Base-by-base conservation (phyloP, 495 filamentous ascomycete species). In the Lophiostoma macrostomum region DNA sequence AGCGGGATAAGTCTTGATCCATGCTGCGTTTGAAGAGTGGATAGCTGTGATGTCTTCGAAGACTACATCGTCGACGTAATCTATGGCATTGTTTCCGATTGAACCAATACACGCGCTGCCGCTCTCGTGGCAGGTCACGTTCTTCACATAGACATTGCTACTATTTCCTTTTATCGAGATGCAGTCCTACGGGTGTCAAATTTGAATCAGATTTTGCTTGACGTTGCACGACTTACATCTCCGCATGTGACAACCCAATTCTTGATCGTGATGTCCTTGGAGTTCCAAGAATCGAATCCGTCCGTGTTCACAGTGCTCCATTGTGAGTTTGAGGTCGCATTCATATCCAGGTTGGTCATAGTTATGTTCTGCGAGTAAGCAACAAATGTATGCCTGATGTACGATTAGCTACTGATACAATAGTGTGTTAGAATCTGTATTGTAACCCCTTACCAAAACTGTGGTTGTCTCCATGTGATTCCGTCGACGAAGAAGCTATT, bases 1-100 rank as follows among this genome's bases (percentile, higher is more conserved):
- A 42, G 67, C 69, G 22, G 68, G 67, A 37, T 72, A 71, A 0
- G 62, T 62, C 32, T 81, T 80, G 62, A 81, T 74, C 67, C 76
- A 78, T 1, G 76, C 76, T 18, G 72, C 75, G 61, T 79, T 78
- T 52, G 69, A 72, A 12, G 67, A 72, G 65, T 79, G 72, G 42
- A 53, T 49, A 4, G 49, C 35, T 4, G 38, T 48, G 30, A 59
- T 51, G 50, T 63, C 56, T 42, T 62, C 58, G 43, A 57, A 62
- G 32, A 62, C 14, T 14, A 62, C 53, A 29, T 62, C 53, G 29
- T 62, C 58, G 18, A 62, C 58, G 37, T 57, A 58, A 19, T 62
- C 58, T 6, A 20, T 44, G n/a, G 53, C 22, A 11, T 27, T 31
- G 20, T 52, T 46, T 4, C 58, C 58, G 11, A 62, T 24, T 13